Evolutionary conservation across 345 rosid species (phyloP), one percentile per base, ranked within the genome.

Genomic region (Arabis hirsuta): DNA sequence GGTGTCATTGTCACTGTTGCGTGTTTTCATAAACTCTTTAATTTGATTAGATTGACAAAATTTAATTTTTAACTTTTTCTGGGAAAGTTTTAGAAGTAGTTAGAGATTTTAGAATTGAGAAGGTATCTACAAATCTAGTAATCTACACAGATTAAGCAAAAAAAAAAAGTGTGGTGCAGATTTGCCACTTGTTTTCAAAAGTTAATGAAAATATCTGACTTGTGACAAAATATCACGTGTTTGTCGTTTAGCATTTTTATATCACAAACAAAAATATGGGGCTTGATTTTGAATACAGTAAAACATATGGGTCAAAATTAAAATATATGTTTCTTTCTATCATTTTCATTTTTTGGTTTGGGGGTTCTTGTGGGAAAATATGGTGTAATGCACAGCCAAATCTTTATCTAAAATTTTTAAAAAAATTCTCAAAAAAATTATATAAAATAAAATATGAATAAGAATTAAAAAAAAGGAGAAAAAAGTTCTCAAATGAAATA

Each of bases 141-240:
- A n/a, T n/a, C 19, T 55, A 3, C 1, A 6, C 4, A 19, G 13
- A 44, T 31, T n/a, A 6, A 70, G 34, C 22, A 57, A 69, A 57
- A 69, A 43, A 26, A 9, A 62, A 43, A 71, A 72, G 12, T 52
- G 62, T 74, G 73, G 78, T 74, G 42, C 66, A 66, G 46, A 2
- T 58, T 66, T 74, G 73, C 42, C 78, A 59, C 39, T 67, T 65
- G 53, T 51, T 65, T 39, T 0, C 3, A 34, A 43, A 20, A 46
- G 46, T 7, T 8, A 12, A 26, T 6, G 8, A 34, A 29, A 69
- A 43, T 1, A 65, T 65, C 77, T 27, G 77, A 47, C 41, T 16
- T 19, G 6, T 0, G 26, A 36, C 27, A 32, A 42, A 14, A 19
- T 24, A 39, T 51, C 78, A 73, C 67, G 67, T 58, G 55, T 27